These are phyloP conservation scores for Simmondsia chinensis DNA, from an alignment of 148 eudicot genomes.

Conservation along the genomic window DNA sequence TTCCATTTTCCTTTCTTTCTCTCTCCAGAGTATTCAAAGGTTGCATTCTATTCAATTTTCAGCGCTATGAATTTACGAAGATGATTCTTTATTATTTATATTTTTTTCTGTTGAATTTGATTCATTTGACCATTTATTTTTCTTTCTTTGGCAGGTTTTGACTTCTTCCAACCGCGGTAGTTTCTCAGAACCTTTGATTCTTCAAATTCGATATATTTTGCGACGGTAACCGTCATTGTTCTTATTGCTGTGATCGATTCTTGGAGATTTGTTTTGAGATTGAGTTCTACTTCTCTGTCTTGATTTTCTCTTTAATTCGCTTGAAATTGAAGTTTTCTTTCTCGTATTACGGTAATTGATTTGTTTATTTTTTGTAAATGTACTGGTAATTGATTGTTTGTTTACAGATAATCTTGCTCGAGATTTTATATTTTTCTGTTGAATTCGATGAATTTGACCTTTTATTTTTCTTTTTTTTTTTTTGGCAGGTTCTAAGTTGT, in stretches of 20 bases:
- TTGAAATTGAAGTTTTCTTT: neutral
- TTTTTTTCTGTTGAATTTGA: neutral
- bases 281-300: neutral
- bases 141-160: slow-evolving; percentile 10
- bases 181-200: slow-evolving; percentile 18
- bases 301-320: neutral
- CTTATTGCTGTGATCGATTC: neutral
- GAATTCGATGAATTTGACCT: too few relatives aligned
- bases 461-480: too few relatives aligned
- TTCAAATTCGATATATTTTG: neutral
- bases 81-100: too few relatives aligned
- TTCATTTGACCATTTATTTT: neutral
- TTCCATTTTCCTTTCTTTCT: too few relatives aligned
- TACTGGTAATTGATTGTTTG: neutral
- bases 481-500: too few relatives aligned
- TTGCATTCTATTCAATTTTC: slow-evolving; percentile 1
- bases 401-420: too few relatives aligned
- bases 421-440: too few relatives aligned
- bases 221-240: neutral
- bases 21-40: neutral
- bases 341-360: too few relatives aligned
- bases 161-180: slow-evolving; percentile 15
- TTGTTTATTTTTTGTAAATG: neutral
- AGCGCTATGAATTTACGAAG: too few relatives aligned
- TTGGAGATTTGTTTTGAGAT: neutral